phyloP scores from a whole-genome alignment of 352 stramenopile genomes.

The Globisporangium alternatum region DNA sequence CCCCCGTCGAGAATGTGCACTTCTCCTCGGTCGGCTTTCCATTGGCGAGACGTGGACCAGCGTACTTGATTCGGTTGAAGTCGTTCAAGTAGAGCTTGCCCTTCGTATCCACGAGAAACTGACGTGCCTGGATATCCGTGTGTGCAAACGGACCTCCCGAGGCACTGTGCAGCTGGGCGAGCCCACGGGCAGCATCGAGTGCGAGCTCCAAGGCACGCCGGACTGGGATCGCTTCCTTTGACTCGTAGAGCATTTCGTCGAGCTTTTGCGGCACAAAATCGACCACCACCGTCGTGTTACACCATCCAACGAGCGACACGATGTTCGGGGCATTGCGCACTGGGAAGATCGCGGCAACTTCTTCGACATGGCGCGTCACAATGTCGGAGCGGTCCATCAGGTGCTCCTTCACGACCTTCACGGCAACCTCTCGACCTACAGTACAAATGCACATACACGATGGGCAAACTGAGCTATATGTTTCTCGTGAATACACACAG shows the following conservation, averaged over 20 bases:
- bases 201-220: slow-evolving; percentile 45
- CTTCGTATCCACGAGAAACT: slow-evolving; percentile 68
- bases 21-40: slow-evolving; percentile 34
- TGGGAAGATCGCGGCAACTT: slow-evolving; percentile 62
- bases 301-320: slow-evolving; percentile 68
- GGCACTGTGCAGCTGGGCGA: slow-evolving; percentile 65
- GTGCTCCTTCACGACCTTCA: slow-evolving; percentile 70
- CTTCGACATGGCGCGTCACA: slow-evolving; percentile 68
- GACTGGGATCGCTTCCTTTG: slow-evolving; percentile 36
- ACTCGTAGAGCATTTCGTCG: slow-evolving; percentile 61
- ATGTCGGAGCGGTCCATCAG: slow-evolving; percentile 56
- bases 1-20: slow-evolving; percentile 57
- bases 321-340: slow-evolving; percentile 73
- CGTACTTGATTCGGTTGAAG: slow-evolving; percentile 81
- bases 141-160: slow-evolving; percentile 70
- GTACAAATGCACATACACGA: neutral
- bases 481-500: neutral
- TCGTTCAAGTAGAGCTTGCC: slow-evolving; percentile 72
- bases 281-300: slow-evolving; percentile 71
- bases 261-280: slow-evolving; percentile 68
- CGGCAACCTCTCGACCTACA: slow-evolving; percentile 49
- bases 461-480: neutral
- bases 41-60: slow-evolving; percentile 35
- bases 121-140: slow-evolving; percentile 73
- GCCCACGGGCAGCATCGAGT: slow-evolving; percentile 48